These are phyloP conservation scores for Chalara sp. DNA, from an alignment of 2,329 filamentous ascomycete genomes.

Conservation along the genomic window DNA sequence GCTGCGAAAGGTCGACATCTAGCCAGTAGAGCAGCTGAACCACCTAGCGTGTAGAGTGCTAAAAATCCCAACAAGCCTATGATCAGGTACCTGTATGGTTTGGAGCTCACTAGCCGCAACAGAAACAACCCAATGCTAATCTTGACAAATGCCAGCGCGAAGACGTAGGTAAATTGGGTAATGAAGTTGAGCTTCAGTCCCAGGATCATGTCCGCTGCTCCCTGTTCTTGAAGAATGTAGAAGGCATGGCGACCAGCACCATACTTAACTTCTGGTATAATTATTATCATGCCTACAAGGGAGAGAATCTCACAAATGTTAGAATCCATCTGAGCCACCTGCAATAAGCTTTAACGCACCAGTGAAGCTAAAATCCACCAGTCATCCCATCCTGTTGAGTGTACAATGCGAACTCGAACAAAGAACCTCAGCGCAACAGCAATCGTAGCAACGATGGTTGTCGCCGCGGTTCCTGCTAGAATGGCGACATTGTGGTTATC, in stretches of 20 bases:
- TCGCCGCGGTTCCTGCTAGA: no score
- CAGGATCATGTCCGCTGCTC: slow-evolving; percentile 1
- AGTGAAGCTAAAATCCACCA: no score
- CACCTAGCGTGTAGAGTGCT: slow-evolving; percentile 2
- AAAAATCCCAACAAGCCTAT: slow-evolving; percentile 4
- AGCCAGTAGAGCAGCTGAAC: no score
- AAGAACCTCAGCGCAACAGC: no score
- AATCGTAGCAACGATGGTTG: no score
- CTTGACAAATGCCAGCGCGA: slow-evolving; percentile 4
- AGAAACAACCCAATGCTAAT: slow-evolving; percentile 5
- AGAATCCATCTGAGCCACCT: not conserved
- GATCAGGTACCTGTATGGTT: slow-evolving; percentile 1
- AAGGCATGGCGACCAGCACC: slow-evolving; percentile 8
- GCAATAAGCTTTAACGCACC: no score
- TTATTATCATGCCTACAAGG: slow-evolving; percentile 1
- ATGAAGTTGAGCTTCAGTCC: slow-evolving; percentile 7
- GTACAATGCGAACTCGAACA: no score
- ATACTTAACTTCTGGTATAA: slow-evolving; percentile 6
- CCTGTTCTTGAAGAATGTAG: not conserved
- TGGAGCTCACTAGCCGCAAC: slow-evolving; percentile 1
- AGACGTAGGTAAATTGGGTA: slow-evolving; percentile 6
- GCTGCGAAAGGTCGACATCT: no score
- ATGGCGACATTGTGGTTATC: no score
- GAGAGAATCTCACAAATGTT: slow-evolving; percentile 2
- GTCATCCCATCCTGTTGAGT: no score